phyloP scores from a whole-genome alignment of 768 basidiomycete genomes.

The Lentinula lateritia region DNA sequence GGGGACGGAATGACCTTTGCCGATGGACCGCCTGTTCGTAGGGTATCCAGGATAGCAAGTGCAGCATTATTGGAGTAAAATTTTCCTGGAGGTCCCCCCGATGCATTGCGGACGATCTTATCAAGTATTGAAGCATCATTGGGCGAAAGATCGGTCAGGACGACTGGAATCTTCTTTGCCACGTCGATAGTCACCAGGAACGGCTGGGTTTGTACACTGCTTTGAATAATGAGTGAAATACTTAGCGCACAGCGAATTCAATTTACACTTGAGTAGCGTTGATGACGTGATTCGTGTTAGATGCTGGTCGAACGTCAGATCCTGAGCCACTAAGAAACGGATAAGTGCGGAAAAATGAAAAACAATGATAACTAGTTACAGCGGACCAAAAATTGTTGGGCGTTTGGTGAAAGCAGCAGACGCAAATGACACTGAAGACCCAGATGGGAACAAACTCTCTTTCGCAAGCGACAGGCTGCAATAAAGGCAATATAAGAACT shows the following conservation, averaged over 20 bases:
- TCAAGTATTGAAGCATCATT: constrained; percentile 28
- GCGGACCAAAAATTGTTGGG: constrained; percentile 63
- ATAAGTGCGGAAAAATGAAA: not conserved
- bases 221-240: not conserved
- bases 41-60: constrained; percentile 42
- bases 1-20: constrained; percentile 38
- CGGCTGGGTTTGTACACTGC: constrained; percentile 22
- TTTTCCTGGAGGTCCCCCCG: constrained; percentile 47
- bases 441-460: constrained; percentile 40
- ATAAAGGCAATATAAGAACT: not conserved
- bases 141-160: constrained; percentile 34
- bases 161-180: constrained; percentile 43
- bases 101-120: constrained; percentile 26
- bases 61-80: constrained; percentile 51
- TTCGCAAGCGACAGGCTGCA: constrained; percentile 36
- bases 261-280: not conserved
- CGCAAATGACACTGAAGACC: constrained; percentile 9
- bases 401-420: constrained; percentile 22
- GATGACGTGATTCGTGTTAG: not conserved
- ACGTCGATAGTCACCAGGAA: constrained; percentile 48
- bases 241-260: not conserved
- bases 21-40: constrained; percentile 45
- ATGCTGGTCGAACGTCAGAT: not conserved
- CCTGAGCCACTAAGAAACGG: not conserved
- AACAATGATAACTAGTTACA: constrained; percentile 35